phyloP scores from a whole-genome alignment of 192 early-diverging fungal genomes.

The Backusella morwellensis region DNA sequence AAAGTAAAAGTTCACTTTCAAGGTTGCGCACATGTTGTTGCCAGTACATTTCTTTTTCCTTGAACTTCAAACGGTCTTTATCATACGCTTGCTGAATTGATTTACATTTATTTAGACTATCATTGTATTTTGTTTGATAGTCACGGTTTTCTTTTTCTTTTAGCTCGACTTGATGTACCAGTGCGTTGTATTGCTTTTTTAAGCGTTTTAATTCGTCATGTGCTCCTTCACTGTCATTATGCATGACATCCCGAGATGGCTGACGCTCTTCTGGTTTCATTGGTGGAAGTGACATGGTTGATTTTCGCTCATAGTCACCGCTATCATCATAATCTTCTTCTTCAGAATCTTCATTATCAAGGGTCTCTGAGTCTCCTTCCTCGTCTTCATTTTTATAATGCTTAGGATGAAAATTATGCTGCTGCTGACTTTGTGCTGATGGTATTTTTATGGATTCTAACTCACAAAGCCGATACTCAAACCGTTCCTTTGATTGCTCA shows the following conservation, averaged over 20 bases:
- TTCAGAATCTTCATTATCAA: background rate
- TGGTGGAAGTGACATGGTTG: conserved; percentile 1
- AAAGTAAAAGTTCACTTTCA: background rate
- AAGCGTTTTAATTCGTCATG: conserved; percentile 2
- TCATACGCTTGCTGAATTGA: background rate
- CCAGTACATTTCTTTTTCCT: background rate
- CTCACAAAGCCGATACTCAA: conserved; percentile 9
- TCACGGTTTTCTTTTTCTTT: conserved; percentile 4
- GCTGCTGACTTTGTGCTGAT: background rate
- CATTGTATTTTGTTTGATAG: conserved; percentile 1
- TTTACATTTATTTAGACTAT: background rate
- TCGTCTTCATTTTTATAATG: background rate
- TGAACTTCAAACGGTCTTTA: background rate
- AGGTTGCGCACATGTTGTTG: background rate
- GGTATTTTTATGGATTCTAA: background rate
- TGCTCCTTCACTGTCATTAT: background rate
- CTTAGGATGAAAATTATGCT: background rate
- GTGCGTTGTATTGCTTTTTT: conserved; percentile 4
- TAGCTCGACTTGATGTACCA: background rate
- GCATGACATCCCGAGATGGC: conserved; percentile 3
- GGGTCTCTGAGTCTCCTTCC: background rate
- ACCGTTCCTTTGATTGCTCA: background rate
- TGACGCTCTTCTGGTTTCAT: conserved; percentile 7
- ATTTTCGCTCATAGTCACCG: background rate
- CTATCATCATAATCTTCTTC: background rate